Percentiles rank a stretch among this genome's conserved stretches.
phyloP scores from a whole-genome alignment of 2,329 filamentous ascomycete species.

The Blastomyces parvus region DNA sequence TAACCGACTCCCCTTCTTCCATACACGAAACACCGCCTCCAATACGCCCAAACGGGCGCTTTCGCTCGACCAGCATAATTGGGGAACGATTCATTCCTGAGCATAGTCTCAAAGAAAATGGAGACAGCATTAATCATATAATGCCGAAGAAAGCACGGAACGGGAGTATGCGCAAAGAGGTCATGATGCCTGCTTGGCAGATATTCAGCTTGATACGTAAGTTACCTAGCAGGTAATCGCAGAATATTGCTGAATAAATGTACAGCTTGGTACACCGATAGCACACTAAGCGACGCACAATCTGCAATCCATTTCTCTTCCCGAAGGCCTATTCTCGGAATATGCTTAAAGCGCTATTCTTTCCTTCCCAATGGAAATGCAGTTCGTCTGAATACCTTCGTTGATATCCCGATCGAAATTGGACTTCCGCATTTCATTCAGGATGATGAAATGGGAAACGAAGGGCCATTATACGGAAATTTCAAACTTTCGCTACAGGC shows the following conservation, averaged over 20 bases:
- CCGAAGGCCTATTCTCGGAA: constrained; percentile 74
- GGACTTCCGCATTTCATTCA: constrained; percentile 80
- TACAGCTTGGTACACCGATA: constrained; percentile 74
- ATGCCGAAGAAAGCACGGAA: constrained; percentile 6
- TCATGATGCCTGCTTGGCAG: constrained; percentile 94
- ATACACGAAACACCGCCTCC: constrained; percentile 22
- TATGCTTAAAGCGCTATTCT: constrained; percentile 84
- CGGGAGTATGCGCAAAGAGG: constrained; percentile 55
- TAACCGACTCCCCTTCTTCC: constrained; percentile 21
- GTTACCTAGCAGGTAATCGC: constrained; percentile 28
- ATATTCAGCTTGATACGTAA: constrained; percentile 87
- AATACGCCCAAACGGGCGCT: neutral
- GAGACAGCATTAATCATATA: constrained; percentile 20
- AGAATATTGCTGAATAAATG: constrained; percentile 31
- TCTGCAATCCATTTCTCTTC: constrained; percentile 81
- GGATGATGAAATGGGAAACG: constrained; percentile 60
- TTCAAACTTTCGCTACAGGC: constrained; percentile 91
- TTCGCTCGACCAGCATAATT: constrained; percentile 33
- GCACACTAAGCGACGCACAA: constrained; percentile 56
- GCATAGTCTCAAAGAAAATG: constrained; percentile 30
- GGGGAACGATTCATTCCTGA: constrained; percentile 37
- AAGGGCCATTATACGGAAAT: constrained; percentile 64
- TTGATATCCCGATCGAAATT: constrained; percentile 85
- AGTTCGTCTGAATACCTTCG: constrained; percentile 64
- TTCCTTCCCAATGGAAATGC: constrained; percentile 61